Evolutionary conservation across 768 basidiomycete species (phyloP), one percentile per base, ranked within the genome.

Genomic region (Suillus cothurnatus): DNA sequence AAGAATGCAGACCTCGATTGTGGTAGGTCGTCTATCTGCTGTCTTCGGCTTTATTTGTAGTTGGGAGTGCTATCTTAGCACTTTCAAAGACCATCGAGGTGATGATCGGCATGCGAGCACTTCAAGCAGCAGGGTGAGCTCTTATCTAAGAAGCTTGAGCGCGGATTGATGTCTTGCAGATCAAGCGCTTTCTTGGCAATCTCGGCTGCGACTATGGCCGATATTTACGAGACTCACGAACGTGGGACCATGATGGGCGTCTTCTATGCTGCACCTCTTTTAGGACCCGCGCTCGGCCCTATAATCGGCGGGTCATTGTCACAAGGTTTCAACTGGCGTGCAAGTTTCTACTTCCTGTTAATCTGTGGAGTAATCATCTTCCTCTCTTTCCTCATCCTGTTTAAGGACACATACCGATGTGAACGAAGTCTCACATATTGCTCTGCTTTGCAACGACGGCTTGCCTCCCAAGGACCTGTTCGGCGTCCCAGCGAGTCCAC

Each of bases 381-480:
- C 60, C 52, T 86, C 45, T 76, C 81, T 23, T 92, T 93, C 74
- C 62, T 90, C 39, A 74, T 89, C 28, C 79, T 90, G 71, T 92
- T 95, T 80, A 86, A 85, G 64, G 94, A 96, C 71, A 93, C 93
- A 0, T 96, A 92, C 78, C 85, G 94, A 21, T 79, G 84, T 62
- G 92, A 95, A 71, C 88, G 95, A 52, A 95, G 93, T 62, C 77
- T 91, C 28, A 85, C 87, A 3, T 97, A 95, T 74, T 91, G 92
- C 72, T 81, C 81, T 43, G 87, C 88, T 0, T 77, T 92, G 50
- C 83, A 80, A 66, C 77, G 81, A 56, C 81, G 83, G 21, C 63
- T 79, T 6, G 75, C 74, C 50, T 72, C 73, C 14, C 62, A 62
- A 38, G 68, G 67, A 43, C 61, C 49, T 2, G 67, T 71, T 28